phyloP scores from a whole-genome alignment of 2,329 filamentous ascomycete species.

The Penicillium sp. region DNA sequence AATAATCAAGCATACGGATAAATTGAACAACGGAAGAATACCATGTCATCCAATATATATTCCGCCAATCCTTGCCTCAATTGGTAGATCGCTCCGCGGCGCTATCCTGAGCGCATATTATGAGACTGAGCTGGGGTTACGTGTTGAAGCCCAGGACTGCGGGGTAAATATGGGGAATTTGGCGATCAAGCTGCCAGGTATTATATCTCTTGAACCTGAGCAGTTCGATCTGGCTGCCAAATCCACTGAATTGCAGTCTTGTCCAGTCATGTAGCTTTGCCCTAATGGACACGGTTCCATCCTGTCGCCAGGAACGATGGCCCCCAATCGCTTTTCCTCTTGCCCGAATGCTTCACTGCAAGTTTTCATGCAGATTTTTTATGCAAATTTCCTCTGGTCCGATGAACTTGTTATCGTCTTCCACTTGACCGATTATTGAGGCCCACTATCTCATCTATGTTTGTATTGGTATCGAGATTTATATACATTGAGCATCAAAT shows the following conservation, averaged over 20 bases:
- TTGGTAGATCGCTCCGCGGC: neutral
- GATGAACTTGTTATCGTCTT: neutral
- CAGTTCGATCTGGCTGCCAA: neutral
- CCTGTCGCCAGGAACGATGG: neutral
- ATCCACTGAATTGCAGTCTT: neutral
- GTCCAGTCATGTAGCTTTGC: neutral
- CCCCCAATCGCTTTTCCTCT: neutral
- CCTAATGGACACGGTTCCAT: neutral
- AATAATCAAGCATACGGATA: neutral
- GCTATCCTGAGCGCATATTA: neutral
- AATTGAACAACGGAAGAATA: no score
- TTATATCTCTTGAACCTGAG: neutral
- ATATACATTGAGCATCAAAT: conserved; percentile 17
- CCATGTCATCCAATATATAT: neutral
- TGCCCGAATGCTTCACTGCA: neutral
- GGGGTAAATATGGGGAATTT: neutral
- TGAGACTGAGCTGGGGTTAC: neutral
- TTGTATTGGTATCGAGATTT: conserved; percentile 3
- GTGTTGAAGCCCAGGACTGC: neutral
- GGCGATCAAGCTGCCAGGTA: neutral
- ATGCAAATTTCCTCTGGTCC: neutral
- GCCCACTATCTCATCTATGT: neutral
- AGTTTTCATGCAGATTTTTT: neutral
- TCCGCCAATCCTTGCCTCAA: neutral
- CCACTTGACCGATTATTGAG: neutral